Base-by-base conservation (phyloP, 352 stramenopile species). In the Globisporangium nodosum region DNA sequence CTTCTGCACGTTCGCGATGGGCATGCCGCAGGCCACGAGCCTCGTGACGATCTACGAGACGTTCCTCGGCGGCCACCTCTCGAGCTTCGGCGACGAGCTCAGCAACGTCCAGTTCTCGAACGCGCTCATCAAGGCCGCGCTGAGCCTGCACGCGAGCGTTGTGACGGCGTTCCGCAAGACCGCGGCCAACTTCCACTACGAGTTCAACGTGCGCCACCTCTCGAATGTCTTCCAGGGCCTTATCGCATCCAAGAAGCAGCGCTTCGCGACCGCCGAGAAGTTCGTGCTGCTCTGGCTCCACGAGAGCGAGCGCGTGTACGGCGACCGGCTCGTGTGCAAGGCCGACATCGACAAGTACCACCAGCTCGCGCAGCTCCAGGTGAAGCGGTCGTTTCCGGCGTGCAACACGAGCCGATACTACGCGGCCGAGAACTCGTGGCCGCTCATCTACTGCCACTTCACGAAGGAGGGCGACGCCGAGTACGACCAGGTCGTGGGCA, bases 141-240 rank as follows among this genome's bases (percentile, higher is more conserved):
- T 98, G 37, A 94, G 84, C 39, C 70, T 99, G 15, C 95, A 99
- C 60, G 81, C 80, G 45, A 88, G 85, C 31, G 88, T 98, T 27
- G 81, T 92, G 18, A 77, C 88, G 43, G 97, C 87, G 13, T 95
- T 98, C 70, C 78, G 88, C n/a, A 98, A 98, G 66, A 98, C 93
- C 0, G 94, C 95, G 4, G 82, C 85, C 6, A 98, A 98, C 63
- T 98, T 98, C 64, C 96, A 98, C 76, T 98, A 98, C 72, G 93
- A 98, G 73, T 98, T 98, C 68, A 98, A 98, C 54, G 96, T 98
- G 46, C 88, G 96, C 5, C 90, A 98, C 65, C 77, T 98, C 31
- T 96, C 81, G 39, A 98, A 98, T 58, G 90, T 98, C 0, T 98
- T 98, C 68, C 95, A 98, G 67, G 96, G 95, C 5, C 71, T 98